Base-by-base conservation (phyloP, 495 filamentous ascomycete genomes). In the Neurospora sp. region DNA sequence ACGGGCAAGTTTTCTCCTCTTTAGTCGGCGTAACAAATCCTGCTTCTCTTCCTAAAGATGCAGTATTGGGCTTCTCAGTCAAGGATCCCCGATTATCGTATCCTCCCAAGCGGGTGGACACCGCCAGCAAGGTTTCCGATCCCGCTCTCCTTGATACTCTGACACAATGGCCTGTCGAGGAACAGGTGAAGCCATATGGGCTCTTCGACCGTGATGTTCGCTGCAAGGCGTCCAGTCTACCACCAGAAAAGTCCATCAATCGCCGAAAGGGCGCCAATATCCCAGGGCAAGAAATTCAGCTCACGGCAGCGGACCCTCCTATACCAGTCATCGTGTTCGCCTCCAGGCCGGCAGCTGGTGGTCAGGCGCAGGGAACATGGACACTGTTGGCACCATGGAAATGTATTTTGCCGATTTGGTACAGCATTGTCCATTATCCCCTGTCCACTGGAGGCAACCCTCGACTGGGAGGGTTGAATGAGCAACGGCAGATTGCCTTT, bases 311-410 rank as follows among this genome's bases (percentile, higher is more conserved):
- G n/a, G 96, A 99, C 76, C 93, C 93, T 6, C 82, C 86, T 6
- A 96, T 99, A 44, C 96, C 96, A 3, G 84, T 96, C 39, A 86
- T 97, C 14, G 82, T 94, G 31, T 81, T 92, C 11, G 86, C 92
- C 39, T 90, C 88, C 16, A 86, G 87, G 12, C 78, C 85, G 35
- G 74, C 80, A 16, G 74, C 76, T 12, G 77, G 79, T n/a, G 83
- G 83, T n/a, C 83, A 84, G 11, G 79, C 81, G 1, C 90, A 91
- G 66, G 91, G 92, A 0, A 89, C 85, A 2, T 98, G 94, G 94
- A 96, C 92, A 1, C 76, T 99, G 2, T 85, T 98, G 39, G 84
- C 96, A 4, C 96, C 96, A 0, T 98, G 96, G 94, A 95, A 94
- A 77, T 97, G 93, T 75, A 91, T 98, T 39, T 81, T 86, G 27